A percentile compares a stretch with the other conserved stretches of the same genome.
Evolutionary conservation across 176 grass and related monocot species (phyloP).

Genomic region (Eragrostis curvula): DNA sequence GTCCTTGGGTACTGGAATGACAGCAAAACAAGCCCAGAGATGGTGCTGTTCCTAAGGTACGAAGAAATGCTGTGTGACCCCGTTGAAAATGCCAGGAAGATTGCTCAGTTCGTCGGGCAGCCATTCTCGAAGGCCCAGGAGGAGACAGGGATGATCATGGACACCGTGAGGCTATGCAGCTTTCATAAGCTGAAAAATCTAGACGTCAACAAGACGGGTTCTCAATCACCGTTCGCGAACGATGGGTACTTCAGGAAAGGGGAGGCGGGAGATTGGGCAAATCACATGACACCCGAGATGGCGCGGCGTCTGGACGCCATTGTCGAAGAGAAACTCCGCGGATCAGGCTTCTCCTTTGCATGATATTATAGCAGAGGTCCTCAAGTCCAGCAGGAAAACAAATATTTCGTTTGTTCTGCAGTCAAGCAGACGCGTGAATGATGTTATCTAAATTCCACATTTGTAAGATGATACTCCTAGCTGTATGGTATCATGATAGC

Average conservation of each 20-base stretch:
- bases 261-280: neutral
- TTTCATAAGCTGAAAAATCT: neutral
- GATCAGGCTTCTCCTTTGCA: neutral
- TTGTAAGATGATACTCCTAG: too few species aligned
- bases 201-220: too few species aligned
- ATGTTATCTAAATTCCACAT: too few species aligned
- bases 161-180: slow-evolving; percentile 22
- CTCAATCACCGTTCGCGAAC: neutral
- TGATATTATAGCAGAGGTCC: neutral
- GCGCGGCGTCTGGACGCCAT: neutral
- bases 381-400: too few species aligned
- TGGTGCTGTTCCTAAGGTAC: slow-evolving; percentile 39
- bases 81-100: neutral
- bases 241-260: slow-evolving; percentile 30
- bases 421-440: too few species aligned
- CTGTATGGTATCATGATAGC: too few species aligned
- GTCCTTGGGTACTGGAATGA: neutral
- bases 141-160: neutral
- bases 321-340: neutral
- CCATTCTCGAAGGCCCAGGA: slow-evolving; percentile 7
- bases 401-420: too few species aligned
- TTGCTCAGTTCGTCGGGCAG: slow-evolving; percentile 21
- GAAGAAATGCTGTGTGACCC: slow-evolving; percentile 36
- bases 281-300: neutral
- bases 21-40: neutral